These are phyloP conservation scores for Lolium rigidum DNA, from an alignment of 176 grass and related monocot species.

Conservation along the genomic window DNA sequence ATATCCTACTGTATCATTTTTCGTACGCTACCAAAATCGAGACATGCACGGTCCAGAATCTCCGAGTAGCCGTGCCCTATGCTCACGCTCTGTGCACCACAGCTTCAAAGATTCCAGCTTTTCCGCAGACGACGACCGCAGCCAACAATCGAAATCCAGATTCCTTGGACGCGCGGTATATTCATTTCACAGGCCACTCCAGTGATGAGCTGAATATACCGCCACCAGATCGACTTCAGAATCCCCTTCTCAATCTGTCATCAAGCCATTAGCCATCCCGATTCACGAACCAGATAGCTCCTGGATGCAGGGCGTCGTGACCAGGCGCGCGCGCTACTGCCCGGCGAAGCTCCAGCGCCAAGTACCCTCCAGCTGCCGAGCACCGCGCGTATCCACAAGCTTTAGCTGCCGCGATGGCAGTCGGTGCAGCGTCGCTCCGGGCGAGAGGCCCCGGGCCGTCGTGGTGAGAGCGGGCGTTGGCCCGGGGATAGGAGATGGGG, in stretches of 20 bases:
- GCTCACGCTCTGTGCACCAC: constrained; percentile 33
- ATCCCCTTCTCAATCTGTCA: not conserved
- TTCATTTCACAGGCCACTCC: not conserved
- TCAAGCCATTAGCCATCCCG: not conserved
- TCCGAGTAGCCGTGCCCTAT: constrained; percentile 9
- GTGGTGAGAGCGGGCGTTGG: constrained; percentile 12
- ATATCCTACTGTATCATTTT: not conserved
- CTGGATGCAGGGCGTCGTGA: constrained; percentile 45
- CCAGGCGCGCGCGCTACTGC: constrained; percentile 15
- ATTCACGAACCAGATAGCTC: not conserved
- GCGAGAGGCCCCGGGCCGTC: constrained; percentile 15
- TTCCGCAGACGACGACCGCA: not conserved
- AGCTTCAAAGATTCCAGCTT: constrained; percentile 3
- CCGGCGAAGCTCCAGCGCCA: not conserved
- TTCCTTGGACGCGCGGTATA: not conserved
- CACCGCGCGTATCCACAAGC: not conserved
- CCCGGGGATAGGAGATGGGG: not conserved
- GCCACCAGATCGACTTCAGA: not conserved
- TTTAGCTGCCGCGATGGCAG: not conserved
- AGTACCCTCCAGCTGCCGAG: not conserved
- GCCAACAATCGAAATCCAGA: not conserved
- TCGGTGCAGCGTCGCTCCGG: not conserved
- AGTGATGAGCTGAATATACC: constrained; percentile 27
- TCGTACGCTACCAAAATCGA: not conserved
- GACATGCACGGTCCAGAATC: constrained; percentile 25